Evolutionary conservation across 192 early-diverging fungal species (phyloP), one percentile per base, ranked within the genome.

Genomic region (Mortierella antarctica): DNA sequence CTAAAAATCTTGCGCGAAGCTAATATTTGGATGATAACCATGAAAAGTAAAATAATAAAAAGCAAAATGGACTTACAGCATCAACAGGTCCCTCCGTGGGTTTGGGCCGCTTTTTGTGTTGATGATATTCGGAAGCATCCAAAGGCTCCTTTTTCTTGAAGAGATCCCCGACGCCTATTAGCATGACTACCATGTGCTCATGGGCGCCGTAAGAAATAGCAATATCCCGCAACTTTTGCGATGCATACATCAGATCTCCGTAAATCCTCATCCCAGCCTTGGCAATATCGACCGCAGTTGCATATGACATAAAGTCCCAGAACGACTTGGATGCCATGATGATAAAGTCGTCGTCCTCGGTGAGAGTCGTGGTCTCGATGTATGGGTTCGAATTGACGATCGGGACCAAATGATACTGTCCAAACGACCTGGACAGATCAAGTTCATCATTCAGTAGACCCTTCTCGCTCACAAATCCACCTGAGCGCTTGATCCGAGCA

Each of bases 321-420:
- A 95, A 85, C 4, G 91, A 88, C 18, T 88, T 84, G 41, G 89
- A 91, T 7, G 92, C 92, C 86, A 94, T 87, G 64, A 94, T 92
- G 53, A 94, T 68, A 82, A 94, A 92, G 75, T 96, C 93, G 60
- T 95, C 94, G 46, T 91, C 91, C 66, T 95, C 91, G 0, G 93
- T 87, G 64, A 97, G 79, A n/a, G 93, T 87, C 15, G 93, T 87
- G 7, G 86, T 85, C 49, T 88, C 86, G 55, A 96, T 93, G 40
- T 82, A 94, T 10, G 96, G 95, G 59, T 96, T 93, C 17, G 94
- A 91, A 66, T 96, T 97, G 67, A 97, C 91, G 23, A 91, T 87
- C 11, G 94, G 94, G 9, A 93, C 85, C 57, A 95, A 76, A 68
- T 93, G 89, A 63, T 94, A 97, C 80, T 96, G 95, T 0, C 96